Conservation (phyloP, 345 rosid species). For the Salix dunnii region DNA sequence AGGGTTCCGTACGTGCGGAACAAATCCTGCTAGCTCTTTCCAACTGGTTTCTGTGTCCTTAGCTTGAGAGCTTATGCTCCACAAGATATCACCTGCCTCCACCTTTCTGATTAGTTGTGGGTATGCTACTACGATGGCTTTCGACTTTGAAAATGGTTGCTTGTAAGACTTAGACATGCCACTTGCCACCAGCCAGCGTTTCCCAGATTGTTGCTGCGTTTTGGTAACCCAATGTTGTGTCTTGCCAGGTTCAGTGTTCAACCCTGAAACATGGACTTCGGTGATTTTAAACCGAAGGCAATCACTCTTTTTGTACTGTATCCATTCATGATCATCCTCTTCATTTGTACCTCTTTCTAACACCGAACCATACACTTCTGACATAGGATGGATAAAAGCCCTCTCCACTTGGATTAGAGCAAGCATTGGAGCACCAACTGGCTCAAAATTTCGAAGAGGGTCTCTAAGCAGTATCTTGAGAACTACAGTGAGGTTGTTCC, state of each 20-base stretch:
- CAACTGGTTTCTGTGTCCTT: constrained; percentile 22
- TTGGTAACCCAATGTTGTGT: constrained; percentile 46
- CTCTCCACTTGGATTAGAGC: constrained; percentile 62
- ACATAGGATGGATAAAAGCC: constrained; percentile 18
- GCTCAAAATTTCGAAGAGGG: constrained; percentile 56
- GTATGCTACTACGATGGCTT: constrained; percentile 36
- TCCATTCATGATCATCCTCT: constrained; percentile 17
- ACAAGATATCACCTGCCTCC: constrained; percentile 34
- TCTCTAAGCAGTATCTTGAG: constrained; percentile 63
- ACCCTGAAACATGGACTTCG: constrained; percentile 55
- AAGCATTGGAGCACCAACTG: constrained; percentile 77
- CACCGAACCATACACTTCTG: constrained; percentile 13
- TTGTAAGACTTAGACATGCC: constrained; percentile 44
- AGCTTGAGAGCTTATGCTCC: constrained; percentile 56
- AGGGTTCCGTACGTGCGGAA: constrained; percentile 49
- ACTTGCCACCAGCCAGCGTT: constrained; percentile 60
- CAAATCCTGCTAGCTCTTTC: constrained; percentile 27
- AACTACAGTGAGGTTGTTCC: constrained; percentile 50
- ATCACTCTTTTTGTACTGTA: not conserved
- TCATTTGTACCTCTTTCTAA: constrained; percentile 15
- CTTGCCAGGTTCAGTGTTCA: constrained; percentile 40
- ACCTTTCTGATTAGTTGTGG: constrained; percentile 22
- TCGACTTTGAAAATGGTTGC: constrained; percentile 38
- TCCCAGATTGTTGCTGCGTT: constrained; percentile 53
- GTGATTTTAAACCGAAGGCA: constrained; percentile 40